Base-by-base conservation (phyloP, 73 alveolate species). In the Paramecium sexaurelia region DNA sequence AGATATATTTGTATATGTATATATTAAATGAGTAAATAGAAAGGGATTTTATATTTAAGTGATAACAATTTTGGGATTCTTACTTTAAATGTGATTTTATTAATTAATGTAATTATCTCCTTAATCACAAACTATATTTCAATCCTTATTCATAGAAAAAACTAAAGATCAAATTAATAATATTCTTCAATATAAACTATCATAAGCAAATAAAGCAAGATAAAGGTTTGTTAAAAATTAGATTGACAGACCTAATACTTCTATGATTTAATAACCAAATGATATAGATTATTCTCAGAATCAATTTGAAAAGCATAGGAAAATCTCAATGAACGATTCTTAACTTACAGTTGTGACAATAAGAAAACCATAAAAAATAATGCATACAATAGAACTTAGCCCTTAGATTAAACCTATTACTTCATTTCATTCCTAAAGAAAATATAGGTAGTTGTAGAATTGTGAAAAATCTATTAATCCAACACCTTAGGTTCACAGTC, bases 351-450 rank as follows among this genome's bases (percentile, higher is more conserved):
- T 61, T 61, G 83, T 61, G 5, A 61, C 83, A 5, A 61, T 61
- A 26, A 19, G 83, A 61, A 61, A 61, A 61, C 83, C 83, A 8
- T 61, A 61, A 24, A 26, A 61, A 61, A 1, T 61, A 4, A 61
- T 61, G 83, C 83, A 61, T 26, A 61, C 83, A 22, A 61, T 61
- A 29, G 83, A 61, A 61, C 83, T 61, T 15, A 61, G 83, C 13
- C 83, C 83, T 6, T 32, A 61, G n/a, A 32, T 61, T n/a, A 61
- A 24, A 61, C 83, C 83, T 7, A 26, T 61, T 13, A 61, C 83
- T 29, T 61, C 83, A 32, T 29, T 61, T 61, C 47, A 29, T 61
- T 61, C 83, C 11, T 61, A 61, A 61, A 26, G 83, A 29, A 26
- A 26, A 26, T 32, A 61, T 26, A 61, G 83, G 17, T 27, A 61